Conservation (phyloP, 345 rosid genomes). For the Populus deltoides region DNA sequence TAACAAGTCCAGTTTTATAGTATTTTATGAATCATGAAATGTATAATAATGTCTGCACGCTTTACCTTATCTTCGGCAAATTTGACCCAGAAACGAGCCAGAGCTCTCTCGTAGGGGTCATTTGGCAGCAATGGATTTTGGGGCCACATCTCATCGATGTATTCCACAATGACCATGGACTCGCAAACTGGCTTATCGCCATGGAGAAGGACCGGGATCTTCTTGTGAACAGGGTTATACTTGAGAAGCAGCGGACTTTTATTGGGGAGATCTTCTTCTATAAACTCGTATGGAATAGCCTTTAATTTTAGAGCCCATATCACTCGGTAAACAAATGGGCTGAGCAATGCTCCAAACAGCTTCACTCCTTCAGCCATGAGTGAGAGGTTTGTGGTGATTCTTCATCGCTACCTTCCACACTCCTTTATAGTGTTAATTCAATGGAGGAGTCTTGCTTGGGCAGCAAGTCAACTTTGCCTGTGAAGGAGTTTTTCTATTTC, state of each 20-base stretch:
- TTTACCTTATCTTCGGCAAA: constrained; percentile 5
- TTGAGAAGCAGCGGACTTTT: constrained; percentile 8
- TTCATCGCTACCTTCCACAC: neutral
- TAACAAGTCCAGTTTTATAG: neutral
- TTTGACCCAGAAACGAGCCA: constrained; percentile 9
- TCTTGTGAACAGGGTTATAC: constrained; percentile 4
- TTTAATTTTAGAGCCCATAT: neutral
- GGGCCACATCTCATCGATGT: constrained; percentile 1
- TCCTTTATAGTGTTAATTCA: neutral
- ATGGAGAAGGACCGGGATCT: neutral
- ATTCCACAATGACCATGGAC: neutral
- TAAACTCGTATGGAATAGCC: neutral
- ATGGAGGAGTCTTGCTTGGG: neutral
- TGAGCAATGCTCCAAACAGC: neutral
- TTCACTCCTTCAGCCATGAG: neutral
- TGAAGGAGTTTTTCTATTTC: neutral
- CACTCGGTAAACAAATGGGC: neutral
- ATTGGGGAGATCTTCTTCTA: neutral
- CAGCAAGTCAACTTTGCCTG: neutral
- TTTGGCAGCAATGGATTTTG: neutral
- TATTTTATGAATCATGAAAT: too few species aligned
- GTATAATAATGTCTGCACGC: too few species aligned
- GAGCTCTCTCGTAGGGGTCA: constrained; percentile 1
- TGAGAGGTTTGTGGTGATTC: neutral
- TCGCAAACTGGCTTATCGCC: neutral